Percentiles rank a stretch among this genome's conserved stretches.
These are phyloP conservation scores for Sambucus nigra DNA, from an alignment of 129 eudicot genomes.

Conservation along the genomic window DNA sequence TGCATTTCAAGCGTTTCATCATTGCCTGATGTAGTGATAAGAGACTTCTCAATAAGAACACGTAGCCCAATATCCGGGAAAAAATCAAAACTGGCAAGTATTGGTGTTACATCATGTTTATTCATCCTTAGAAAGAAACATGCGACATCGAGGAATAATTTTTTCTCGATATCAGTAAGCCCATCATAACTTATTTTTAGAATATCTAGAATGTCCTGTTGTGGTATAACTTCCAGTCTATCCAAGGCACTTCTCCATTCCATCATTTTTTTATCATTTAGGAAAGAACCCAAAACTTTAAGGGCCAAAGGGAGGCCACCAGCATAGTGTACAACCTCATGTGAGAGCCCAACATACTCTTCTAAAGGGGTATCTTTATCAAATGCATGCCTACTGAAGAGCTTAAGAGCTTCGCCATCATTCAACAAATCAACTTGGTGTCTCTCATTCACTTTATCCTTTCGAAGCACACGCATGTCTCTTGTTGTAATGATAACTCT, in stretches of 20 bases:
- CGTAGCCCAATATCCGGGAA: not conserved
- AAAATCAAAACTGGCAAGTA: slow-evolving; percentile 1
- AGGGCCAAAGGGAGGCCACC: slow-evolving; percentile 9
- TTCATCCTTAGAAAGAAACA: not conserved
- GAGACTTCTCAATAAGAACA: not conserved
- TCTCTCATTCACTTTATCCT: not conserved
- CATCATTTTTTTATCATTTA: not conserved
- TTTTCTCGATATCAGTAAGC: not conserved
- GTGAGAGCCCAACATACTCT: not conserved
- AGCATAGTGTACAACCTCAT: not conserved
- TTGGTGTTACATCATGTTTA: not conserved
- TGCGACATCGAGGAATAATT: not conserved
- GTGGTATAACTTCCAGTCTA: not conserved
- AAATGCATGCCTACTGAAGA: slow-evolving; percentile 3
- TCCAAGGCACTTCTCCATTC: not conserved
- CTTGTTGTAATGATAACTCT: slow-evolving; percentile 8
- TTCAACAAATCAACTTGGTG: not conserved
- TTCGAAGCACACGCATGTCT: not conserved
- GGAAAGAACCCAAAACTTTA: not conserved
- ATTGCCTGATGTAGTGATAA: not conserved
- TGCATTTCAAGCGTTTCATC: not conserved
- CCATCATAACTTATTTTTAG: not conserved
- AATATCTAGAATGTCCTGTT: not conserved
- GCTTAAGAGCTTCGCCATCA: not conserved
- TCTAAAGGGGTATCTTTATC: not conserved